phyloP scores from a whole-genome alignment of 306 rosid species.

The Lathyrus tuberosus region DNA sequence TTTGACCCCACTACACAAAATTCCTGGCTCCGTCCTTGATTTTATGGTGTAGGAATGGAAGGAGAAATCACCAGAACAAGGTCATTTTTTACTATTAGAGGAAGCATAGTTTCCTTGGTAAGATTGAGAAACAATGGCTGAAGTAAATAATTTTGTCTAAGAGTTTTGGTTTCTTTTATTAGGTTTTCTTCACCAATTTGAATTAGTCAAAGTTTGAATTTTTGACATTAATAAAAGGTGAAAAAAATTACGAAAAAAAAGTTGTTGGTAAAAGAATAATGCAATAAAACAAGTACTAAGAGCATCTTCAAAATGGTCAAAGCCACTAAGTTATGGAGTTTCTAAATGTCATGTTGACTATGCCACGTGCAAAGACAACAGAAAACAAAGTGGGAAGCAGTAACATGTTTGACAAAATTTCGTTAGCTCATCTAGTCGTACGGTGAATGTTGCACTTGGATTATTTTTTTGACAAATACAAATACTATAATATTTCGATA shows the following conservation, averaged over 20 bases:
- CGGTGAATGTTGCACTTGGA: constrained; percentile 8
- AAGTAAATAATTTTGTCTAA: too few species aligned
- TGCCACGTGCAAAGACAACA: constrained; percentile 46
- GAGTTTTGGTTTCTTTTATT: too few species aligned
- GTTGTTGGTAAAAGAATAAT: too few species aligned
- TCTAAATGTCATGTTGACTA: constrained; percentile 7
- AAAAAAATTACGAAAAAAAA: too few species aligned
- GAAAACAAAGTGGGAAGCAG: background rate
- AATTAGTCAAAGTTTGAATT: background rate
- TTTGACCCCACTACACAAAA: too few species aligned
- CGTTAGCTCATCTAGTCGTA: background rate
- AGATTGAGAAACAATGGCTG: too few species aligned
- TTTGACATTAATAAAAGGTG: too few species aligned
- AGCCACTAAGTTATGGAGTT: constrained; percentile 20
- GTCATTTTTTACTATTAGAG: too few species aligned
- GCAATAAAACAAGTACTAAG: background rate
- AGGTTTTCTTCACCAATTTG: background rate
- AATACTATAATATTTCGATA: background rate
- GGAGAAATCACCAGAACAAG: too few species aligned
- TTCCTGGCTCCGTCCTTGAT: too few species aligned
- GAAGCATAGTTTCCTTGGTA: too few species aligned
- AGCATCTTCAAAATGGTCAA: constrained; percentile 42
- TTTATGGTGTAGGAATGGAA: too few species aligned
- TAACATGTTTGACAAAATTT: constrained; percentile 31
- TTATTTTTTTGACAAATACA: background rate